These are phyloP conservation scores for Anacardium occidentale DNA, from an alignment of 345 rosid genomes.

Conservation along the genomic window DNA sequence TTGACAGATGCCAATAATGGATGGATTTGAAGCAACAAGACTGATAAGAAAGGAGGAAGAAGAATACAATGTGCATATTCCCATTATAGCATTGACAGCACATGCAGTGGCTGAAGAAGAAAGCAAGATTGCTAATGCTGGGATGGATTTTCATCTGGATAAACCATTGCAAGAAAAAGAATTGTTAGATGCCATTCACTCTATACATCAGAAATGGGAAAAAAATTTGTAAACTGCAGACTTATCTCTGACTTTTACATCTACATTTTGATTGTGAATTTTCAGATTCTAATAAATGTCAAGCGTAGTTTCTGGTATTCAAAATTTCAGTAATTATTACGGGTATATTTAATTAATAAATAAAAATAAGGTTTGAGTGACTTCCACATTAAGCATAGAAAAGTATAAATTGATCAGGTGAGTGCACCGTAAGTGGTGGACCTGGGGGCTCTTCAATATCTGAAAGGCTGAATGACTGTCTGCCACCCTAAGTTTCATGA, in stretches of 20 bases:
- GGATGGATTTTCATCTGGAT: conserved; percentile 37
- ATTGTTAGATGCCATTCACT: conserved; percentile 15
- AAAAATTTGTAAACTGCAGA: not conserved
- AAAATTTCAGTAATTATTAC: not conserved
- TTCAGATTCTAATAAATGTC: too few relatives aligned
- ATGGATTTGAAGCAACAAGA: conserved; percentile 36
- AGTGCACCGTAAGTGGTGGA: not conserved
- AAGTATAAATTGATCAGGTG: too few relatives aligned
- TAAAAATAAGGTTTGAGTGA: not conserved
- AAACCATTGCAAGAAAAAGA: conserved; percentile 27
- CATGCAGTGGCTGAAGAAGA: conserved; percentile 27
- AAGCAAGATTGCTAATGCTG: conserved; percentile 23
- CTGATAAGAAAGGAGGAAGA: conserved; percentile 34
- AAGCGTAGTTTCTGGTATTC: too few relatives aligned
- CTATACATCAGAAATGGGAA: conserved; percentile 7
- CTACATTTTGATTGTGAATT: not conserved
- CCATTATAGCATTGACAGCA: conserved; percentile 39
- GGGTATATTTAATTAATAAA: not conserved
- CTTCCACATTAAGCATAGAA: not conserved
- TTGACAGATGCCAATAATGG: conserved; percentile 36
- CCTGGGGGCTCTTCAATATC: not conserved
- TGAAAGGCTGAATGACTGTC: too few relatives aligned
- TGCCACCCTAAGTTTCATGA: too few relatives aligned
- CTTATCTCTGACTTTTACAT: not conserved
- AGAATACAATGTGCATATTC: conserved; percentile 22